Evolutionary conservation across 2,329 filamentous ascomycete species (phyloP), one percentile per base, ranked within the genome.

Genomic region (Xylariaceae sp.): DNA sequence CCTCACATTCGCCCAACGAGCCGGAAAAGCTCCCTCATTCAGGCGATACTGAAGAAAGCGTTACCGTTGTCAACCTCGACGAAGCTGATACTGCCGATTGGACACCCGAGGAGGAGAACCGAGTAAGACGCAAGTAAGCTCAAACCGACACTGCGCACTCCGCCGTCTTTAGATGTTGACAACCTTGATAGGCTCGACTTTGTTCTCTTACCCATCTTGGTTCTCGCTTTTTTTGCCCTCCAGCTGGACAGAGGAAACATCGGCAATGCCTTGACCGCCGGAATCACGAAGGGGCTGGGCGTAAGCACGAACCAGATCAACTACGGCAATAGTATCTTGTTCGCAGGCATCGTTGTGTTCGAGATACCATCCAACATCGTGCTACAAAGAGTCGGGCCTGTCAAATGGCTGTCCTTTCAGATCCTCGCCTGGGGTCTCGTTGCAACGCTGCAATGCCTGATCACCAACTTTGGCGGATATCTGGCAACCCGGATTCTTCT

Each of bases 401-500:
- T 57, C 33, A 56, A 48, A 41, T 69, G 63, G 60, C 49, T 68
- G 1, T 57, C 65, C 0, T 42, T 47, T 2, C 66, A 70, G 52
- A 61, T 70, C 18, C 39, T 67, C 18, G 54, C 63, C 14, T 70
- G 70, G 66, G 64, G 65, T 5, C 46, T 62, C 3, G 60, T 68
- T 15, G 59, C 60, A 15, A 62, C 60, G 10, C 57, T 65, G 10
- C 66, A 70, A 44, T 61, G 57, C 27, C 68, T 63, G 46, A 58
- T 77, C 30, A 64, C 56, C 1, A 68, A 74, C 46, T 67, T 68
- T 15, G 65, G 63, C 1, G 74, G 75, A 1, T 79, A 75, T 48
- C 64, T 79, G 1, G 58, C 70, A 2, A 68, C 70, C 0, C 67
- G 76, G 9, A 48, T 72, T 1, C 58, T 77, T 15, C 67, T 79